Percentiles rank a stretch among this genome's conserved stretches.
These are phyloP conservation scores for Dactylellina drechsleri DNA, from an alignment of 2,329 filamentous ascomycete species.

Conservation along the genomic window DNA sequence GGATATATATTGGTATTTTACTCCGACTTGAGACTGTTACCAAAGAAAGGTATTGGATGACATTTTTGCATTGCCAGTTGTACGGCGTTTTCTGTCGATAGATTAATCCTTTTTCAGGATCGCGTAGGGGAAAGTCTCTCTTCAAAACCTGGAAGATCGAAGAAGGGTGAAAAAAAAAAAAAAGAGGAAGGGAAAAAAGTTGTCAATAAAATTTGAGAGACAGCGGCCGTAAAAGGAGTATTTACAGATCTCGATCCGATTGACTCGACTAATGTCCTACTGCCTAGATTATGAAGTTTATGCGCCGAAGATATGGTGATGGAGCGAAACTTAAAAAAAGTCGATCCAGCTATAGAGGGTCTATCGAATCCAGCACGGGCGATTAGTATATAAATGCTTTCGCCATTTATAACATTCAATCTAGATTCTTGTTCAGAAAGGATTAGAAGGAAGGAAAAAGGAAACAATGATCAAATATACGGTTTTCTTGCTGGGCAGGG, in stretches of 20 bases:
- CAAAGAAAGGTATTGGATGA: conserved; percentile 2
- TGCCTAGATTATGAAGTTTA: neutral
- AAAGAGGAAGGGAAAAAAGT: neutral
- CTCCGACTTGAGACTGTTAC: conserved; percentile 31
- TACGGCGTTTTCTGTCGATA: conserved; percentile 22
- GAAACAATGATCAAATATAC: neutral
- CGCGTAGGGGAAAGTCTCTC: conserved; percentile 25
- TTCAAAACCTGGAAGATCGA: conserved; percentile 31
- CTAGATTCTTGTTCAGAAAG: neutral
- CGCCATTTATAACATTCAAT: neutral
- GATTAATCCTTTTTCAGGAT: conserved; percentile 33
- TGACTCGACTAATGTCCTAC: too few relatives aligned
- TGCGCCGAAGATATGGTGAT: neutral
- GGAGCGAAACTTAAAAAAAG: neutral
- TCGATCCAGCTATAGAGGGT: neutral
- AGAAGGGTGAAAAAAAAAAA: conserved; percentile 3
- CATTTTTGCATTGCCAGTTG: conserved; percentile 19
- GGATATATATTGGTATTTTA: conserved; percentile 28
- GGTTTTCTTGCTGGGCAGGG: conserved; percentile 2
- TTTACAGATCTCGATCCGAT: neutral
- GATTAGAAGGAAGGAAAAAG: conserved; percentile 9
- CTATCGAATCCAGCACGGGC: neutral
- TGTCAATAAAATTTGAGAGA: conserved; percentile 2
- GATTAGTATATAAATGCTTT: conserved; percentile 16
- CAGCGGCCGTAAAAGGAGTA: neutral